phyloP scores from a whole-genome alignment of 768 basidiomycete genomes.

The Podaxis pistillaris region DNA sequence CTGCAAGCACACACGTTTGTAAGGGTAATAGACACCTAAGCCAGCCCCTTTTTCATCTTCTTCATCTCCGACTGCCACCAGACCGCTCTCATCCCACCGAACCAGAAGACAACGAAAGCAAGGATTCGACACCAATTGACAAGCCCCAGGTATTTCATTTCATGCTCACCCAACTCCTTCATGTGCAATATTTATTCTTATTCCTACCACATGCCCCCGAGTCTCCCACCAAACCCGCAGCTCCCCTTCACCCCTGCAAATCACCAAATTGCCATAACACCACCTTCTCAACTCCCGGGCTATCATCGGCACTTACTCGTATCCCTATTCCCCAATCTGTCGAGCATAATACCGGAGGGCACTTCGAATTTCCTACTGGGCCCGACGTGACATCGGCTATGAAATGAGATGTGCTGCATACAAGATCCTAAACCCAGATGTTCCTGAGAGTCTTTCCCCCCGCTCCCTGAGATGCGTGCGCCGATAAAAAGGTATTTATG shows the following conservation, averaged over 20 bases:
- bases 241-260: background rate
- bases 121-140: background rate
- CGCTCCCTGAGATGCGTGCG: no score
- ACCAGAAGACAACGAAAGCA: background rate
- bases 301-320: slow-evolving; percentile 5
- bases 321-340: background rate
- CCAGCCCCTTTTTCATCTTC: background rate
- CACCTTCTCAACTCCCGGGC: background rate
- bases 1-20: background rate
- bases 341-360: background rate
- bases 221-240: background rate
- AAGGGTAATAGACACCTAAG: background rate
- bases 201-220: no score
- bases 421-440: background rate
- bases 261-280: background rate
- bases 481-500: background rate
- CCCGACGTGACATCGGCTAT: background rate
- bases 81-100: background rate
- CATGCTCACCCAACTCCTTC: background rate
- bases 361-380: background rate
- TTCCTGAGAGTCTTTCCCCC: background rate
- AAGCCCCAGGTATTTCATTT: slow-evolving; percentile 2
- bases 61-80: background rate
- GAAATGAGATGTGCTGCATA: background rate
- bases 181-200: no score